Base-by-base conservation (phyloP, 345 rosid species). In the Euphorbia lathyris region DNA sequence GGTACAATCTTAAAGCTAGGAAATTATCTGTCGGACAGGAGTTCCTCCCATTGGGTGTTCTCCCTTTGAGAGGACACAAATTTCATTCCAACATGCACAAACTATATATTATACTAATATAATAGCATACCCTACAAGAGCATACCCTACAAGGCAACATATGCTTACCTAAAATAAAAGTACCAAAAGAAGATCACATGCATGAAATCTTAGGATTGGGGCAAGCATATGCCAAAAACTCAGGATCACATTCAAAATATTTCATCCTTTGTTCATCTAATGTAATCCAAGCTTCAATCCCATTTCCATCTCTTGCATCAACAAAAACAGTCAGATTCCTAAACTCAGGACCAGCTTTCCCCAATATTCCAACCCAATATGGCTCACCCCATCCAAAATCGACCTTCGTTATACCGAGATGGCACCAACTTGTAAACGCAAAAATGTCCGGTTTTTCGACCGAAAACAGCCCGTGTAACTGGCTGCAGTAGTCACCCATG, bases 361-460 rank as follows among this genome's bases (percentile, higher is more conserved):
- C 79, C 36, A 58, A 8, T 0, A 52, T 10, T 12, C 67, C 71
- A 10, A 58, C 32, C 79, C 79, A 76, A 19, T 34, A 10, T 5
- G 79, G 79, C 22, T 65, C 48, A 9, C 75, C 79, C 67, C 67
- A 70, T 30, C 79, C 79, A 40, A 76, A 76, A 23, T 76, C 50
- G 5, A 19, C 2, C 50, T 42, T 4, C 1, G 48, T 58, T 12
- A 76, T 13, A 9, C 74, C 67, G 0, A 62, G 0, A 26, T 58
- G 10, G 1, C 42, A 48, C 79, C 71, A 76, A 8, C 74, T 56
- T 0, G 79, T 70, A 19, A 76, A 70, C 1, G 60, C 74, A 47
- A 76, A 70, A 3, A 70, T 58, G 25, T 76, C 74, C 0, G 71
- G 74, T 17, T 64, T 70, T 56, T 75, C 78, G 6, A 14, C 11